Percentiles rank a stretch among this genome's conserved stretches.
Evolutionary conservation across 805 yeast genomes (phyloP).

Genomic region (Blastobotrys parvus): DNA sequence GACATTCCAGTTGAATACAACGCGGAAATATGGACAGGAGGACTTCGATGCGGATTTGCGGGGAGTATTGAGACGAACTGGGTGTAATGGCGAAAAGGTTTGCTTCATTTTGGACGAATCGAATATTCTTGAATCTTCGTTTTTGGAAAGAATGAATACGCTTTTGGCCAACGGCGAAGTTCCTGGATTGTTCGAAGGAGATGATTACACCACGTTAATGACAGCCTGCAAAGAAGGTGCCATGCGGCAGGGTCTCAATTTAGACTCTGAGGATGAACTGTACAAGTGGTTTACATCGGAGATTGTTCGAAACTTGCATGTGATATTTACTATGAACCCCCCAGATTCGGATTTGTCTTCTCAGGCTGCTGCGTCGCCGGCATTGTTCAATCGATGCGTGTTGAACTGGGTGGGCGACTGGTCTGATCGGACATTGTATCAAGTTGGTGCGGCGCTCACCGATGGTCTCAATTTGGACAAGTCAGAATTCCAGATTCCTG

Average conservation of each 20-base stretch:
- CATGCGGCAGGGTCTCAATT: constrained; percentile 47
- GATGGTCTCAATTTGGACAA: constrained; percentile 45
- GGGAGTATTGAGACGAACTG: constrained; percentile 40
- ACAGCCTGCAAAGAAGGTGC: constrained; percentile 48
- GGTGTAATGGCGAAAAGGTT: constrained; percentile 48
- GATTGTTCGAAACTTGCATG: constrained; percentile 67
- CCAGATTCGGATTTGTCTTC: constrained; percentile 33
- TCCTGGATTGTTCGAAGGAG: constrained; percentile 81
- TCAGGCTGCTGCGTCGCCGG: constrained; percentile 68
- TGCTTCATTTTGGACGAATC: constrained; percentile 80
- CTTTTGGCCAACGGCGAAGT: constrained; percentile 88
- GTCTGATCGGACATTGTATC: constrained; percentile 42
- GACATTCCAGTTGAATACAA: constrained; percentile 49
- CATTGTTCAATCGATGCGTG: constrained; percentile 82
- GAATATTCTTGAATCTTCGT: constrained; percentile 62
- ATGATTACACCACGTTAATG: constrained; percentile 49
- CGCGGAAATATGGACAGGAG: constrained; percentile 41
- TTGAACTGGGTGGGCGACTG: constrained; percentile 85
- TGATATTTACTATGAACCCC: constrained; percentile 66
- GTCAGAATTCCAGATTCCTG: constrained; percentile 34
- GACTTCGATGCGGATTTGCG: constrained; percentile 66
- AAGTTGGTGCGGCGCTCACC: constrained; percentile 41
- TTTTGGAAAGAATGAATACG: constrained; percentile 86
- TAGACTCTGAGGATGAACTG: constrained; percentile 63
- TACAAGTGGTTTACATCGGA: constrained; percentile 67